phyloP scores from a whole-genome alignment of 2,329 filamentous ascomycete genomes.

The Didymosphaeria variabile region DNA sequence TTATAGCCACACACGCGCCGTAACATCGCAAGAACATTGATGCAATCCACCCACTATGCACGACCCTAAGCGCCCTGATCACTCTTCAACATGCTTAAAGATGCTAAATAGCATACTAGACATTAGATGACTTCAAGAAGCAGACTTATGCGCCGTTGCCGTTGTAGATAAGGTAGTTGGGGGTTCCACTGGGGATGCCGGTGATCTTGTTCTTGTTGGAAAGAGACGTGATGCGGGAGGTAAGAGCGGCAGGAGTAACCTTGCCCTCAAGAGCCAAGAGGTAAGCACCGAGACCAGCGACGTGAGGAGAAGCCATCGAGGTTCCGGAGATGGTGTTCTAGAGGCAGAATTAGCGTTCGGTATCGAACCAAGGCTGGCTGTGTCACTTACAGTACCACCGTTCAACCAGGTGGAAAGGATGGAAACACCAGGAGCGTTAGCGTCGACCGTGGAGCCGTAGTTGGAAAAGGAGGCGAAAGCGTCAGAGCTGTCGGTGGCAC shows the following conservation, averaged over 20 bases:
- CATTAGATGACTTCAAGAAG: slow-evolving; percentile 1
- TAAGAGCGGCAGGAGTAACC: slow-evolving; percentile 59
- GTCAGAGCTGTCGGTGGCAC: slow-evolving; percentile 51
- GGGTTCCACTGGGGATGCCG: slow-evolving; percentile 55
- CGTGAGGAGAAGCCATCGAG: slow-evolving; percentile 74
- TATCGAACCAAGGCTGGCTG: neutral
- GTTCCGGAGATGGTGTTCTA: slow-evolving; percentile 68
- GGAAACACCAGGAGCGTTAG: slow-evolving; percentile 52
- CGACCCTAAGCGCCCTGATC: neutral
- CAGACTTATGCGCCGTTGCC: slow-evolving; percentile 40
- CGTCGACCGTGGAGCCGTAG: slow-evolving; percentile 49
- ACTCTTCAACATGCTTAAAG: neutral
- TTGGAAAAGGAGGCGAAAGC: slow-evolving; percentile 51
- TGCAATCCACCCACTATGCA: slow-evolving; percentile 4
- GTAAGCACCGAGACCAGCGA: slow-evolving; percentile 76
- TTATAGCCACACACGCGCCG: slow-evolving; percentile 8
- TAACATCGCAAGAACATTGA: neutral
- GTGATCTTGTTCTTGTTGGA: slow-evolving; percentile 55
- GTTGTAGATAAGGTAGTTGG: slow-evolving; percentile 67
- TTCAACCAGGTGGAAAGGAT: slow-evolving; percentile 60
- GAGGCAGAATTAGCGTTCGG: slow-evolving; percentile 37
- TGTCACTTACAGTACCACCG: slow-evolving; percentile 37
- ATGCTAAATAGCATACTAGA: neutral
- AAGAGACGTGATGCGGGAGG: slow-evolving; percentile 56
- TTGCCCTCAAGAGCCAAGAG: slow-evolving; percentile 64